Base-by-base conservation (phyloP, 1,284 basidiomycete species). In the Ustilago tritici region DNA sequence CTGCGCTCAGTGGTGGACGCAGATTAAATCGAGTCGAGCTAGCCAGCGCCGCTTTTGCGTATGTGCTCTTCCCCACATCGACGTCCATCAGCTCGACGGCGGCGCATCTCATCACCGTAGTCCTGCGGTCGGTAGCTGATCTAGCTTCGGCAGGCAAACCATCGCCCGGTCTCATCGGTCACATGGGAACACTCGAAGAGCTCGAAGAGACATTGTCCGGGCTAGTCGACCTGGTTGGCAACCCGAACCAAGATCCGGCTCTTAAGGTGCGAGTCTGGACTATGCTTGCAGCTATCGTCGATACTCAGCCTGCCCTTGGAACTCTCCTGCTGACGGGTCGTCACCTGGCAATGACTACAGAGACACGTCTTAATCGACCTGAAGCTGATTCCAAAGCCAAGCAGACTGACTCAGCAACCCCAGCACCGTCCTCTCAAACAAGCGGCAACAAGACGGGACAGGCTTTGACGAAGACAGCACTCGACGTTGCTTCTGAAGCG, bases 221-320 rank as follows among this genome's bases (percentile, higher is more conserved):
- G 2, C 68, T 85, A 4, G 55, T 85, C 23, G 67, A 78, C 6
- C 70, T 86, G 0, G 82, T 81, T 0, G 75, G 62, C 35, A 83
- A 83, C 36, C 91, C 92, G 1, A 83, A 91, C 8, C 90, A 92
- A 67, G 90, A 92, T 0, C 89, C 90, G 63, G 88, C 88, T 2
- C 89, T 94, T 6, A 88, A 94, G 23, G 90, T 90, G 65, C 89
- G 90, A 0, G 90, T 93, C 1, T 97, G 95, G 94, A 90, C 89
- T 67, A 92, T 97, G 80, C 91, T 96, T 32, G 89, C 92, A 0
- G 89, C 93, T 14, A 92, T 94, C 3, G 91, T 95, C 23, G 91
- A 93, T 73, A 92, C 91, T 64, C 94, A 96, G 82, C 94, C 95
- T 1, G 94, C 95, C 0, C 89, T 97, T 6, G 93, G 93, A 0